Percentiles rank a stretch among this genome's conserved stretches.
Conservation (phyloP, 2,329 filamentous ascomycete species). For the Ceratocystis albifundus region DNA sequence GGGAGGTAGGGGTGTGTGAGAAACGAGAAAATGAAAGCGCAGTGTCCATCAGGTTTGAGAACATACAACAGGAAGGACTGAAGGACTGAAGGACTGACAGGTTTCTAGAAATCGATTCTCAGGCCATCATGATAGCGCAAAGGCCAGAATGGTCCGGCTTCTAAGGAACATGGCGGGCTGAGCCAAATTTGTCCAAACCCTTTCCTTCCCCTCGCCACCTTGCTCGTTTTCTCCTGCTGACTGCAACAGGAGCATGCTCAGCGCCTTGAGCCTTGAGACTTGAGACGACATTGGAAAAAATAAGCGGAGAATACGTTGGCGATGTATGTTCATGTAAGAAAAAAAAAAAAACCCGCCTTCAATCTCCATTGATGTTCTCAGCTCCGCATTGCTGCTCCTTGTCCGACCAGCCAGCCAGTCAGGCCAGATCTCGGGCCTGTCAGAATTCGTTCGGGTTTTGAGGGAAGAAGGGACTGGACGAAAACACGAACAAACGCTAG, state of each 20-base stretch:
- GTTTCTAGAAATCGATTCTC: slow-evolving; percentile 3
- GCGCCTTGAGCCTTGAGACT: too few relatives aligned
- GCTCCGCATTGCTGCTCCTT: too few relatives aligned
- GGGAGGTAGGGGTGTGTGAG: neutral
- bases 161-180: neutral
- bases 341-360: too few relatives aligned
- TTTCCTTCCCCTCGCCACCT: neutral
- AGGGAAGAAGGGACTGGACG: neutral
- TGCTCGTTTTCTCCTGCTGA: neutral
- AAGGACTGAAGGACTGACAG: neutral
- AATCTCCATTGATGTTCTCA: too few relatives aligned
- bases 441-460: neutral
- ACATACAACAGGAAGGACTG: neutral
- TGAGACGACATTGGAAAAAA: neutral
- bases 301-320: neutral
- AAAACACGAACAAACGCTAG: neutral
- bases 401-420: too few relatives aligned
- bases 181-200: neutral
- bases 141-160: neutral
- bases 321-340: too few relatives aligned
- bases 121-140: neutral
- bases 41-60: neutral
- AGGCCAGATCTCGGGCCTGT: too few relatives aligned
- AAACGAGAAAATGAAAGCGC: neutral
- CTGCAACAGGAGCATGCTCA: neutral